phyloP scores from a whole-genome alignment of 257 asterid genomes.

The Fraxinus quadrangulata region DNA sequence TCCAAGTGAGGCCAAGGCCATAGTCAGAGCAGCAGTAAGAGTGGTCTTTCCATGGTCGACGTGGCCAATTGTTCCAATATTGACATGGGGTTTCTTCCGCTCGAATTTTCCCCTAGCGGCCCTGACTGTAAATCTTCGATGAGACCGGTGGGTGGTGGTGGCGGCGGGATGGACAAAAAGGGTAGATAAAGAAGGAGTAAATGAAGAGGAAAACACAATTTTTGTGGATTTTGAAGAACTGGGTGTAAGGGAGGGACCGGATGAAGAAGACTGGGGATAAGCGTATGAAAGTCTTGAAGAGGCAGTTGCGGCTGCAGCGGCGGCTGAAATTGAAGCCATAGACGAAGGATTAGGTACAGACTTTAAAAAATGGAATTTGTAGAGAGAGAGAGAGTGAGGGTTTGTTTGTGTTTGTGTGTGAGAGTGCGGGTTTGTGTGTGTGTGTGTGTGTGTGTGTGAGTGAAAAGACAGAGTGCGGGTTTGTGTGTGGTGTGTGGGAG shows the following conservation, averaged over 20 bases:
- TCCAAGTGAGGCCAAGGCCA: constrained; percentile 52
- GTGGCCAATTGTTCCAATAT: constrained; percentile 64
- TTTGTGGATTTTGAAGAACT: not conserved
- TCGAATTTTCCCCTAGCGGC: constrained; percentile 61
- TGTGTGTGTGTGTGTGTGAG: no score
- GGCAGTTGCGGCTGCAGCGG: constrained; percentile 15
- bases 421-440: not conserved
- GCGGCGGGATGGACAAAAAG: constrained; percentile 17
- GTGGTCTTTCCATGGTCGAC: constrained; percentile 67
- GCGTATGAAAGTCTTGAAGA: constrained; percentile 42
- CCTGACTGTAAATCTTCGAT: constrained; percentile 20
- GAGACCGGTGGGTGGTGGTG: constrained; percentile 6
- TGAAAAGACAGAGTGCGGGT: not conserved
- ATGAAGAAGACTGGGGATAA: constrained; percentile 24
- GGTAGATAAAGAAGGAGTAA: constrained; percentile 24
- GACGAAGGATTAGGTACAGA: constrained; percentile 1
- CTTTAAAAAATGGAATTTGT: not conserved
- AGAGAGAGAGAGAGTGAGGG: constrained; percentile 1
- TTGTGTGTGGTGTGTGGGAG: not conserved
- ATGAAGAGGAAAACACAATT: constrained; percentile 12
- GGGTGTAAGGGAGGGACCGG: not conserved
- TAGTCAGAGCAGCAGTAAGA: constrained; percentile 55
- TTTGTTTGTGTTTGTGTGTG: no score
- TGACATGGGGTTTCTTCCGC: constrained; percentile 56
- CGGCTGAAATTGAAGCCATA: constrained; percentile 58